Base-by-base conservation (phyloP, 306 rosid genomes). In the Datisca glomerata region DNA sequence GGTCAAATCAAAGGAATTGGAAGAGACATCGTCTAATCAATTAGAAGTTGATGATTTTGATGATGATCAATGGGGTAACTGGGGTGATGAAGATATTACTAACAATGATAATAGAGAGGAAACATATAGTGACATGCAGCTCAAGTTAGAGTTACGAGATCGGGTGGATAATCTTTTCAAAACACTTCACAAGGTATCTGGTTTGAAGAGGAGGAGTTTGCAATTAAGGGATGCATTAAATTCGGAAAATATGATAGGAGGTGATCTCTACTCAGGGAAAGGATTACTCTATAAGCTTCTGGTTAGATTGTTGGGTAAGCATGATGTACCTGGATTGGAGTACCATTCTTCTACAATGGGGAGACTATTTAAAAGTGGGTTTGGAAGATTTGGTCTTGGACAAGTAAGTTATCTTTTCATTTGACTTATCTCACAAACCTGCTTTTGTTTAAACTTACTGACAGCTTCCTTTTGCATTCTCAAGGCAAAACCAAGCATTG, bases 261-360 rank as follows among this genome's bases (percentile, higher is more conserved):
- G 78, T 24, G 93, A 79, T 58, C 45, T 73, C 42, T 61, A 56
- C 46, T 43, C 73, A 50, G 74, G 68, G 44, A 82, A 73, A 70
- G 93, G 97, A 45, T 55, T 82, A 46, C 67, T 87, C 37, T 72
- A 76, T 48, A 79, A 74, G 68, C 73, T 87, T 52, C 69, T 82
- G 59, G 61, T 78, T 4, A 63, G 79, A 62, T 69, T 79, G 47
- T 60, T 87, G 39, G 43, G 75, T 12, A 87, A 83, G 68, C 45
- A 35, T 12, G 93, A 87, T 10, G 74, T 87, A 21, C 76, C 89
- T 1, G 81, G 78, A 54, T 70, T 87, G 69, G 93, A 82, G 50
- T 79, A 87, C 47, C 97, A 87, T 71, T 87, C 97, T 24, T 76
- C 97, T 63, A 79, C 97, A 0, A 91, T 87, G 36, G 97, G 97